Percentiles rank a stretch among this genome's conserved stretches.
Conservation (phyloP, 1,284 basidiomycete genomes). For the Malassezia arunalokei region DNA sequence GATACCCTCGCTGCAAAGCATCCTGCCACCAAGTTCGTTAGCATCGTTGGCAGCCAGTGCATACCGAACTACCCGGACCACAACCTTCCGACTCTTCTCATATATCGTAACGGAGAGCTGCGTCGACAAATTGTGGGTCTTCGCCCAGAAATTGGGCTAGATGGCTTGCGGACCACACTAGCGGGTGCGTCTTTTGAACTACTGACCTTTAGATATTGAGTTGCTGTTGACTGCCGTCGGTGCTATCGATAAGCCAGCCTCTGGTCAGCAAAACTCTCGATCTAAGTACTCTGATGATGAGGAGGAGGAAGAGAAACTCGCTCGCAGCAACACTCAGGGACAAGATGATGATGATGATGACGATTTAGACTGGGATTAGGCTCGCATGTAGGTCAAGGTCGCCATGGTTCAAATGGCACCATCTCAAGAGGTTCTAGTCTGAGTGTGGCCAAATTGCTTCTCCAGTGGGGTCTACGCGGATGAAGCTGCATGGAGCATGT, state of each 20-base stretch:
- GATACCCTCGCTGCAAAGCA: slow-evolving; percentile 64
- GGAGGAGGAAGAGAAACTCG: slow-evolving; percentile 14
- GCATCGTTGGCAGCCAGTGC: slow-evolving; percentile 74
- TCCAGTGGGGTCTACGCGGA: too few species aligned
- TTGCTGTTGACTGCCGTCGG: slow-evolving; percentile 37
- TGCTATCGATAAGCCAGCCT: slow-evolving; percentile 26
- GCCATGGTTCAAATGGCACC: not conserved
- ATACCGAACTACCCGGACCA: slow-evolving; percentile 88
- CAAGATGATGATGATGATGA: slow-evolving; percentile 37
- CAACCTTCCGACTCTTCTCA: slow-evolving; percentile 77
- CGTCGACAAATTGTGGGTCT: slow-evolving; percentile 66
- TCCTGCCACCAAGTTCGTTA: slow-evolving; percentile 86
- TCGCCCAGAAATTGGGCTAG: slow-evolving; percentile 54
- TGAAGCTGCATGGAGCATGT: too few species aligned
- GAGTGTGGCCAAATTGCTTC: too few species aligned
- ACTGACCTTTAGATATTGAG: slow-evolving; percentile 30
- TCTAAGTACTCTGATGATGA: slow-evolving; percentile 16
- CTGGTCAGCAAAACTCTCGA: slow-evolving; percentile 11
- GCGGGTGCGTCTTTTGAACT: slow-evolving; percentile 54
- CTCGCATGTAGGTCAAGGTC: not conserved
- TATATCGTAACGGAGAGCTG: slow-evolving; percentile 83
- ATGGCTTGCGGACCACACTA: slow-evolving; percentile 62
- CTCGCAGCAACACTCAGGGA: not conserved
- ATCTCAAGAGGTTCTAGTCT: too few species aligned
- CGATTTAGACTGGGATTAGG: slow-evolving; percentile 44